phyloP scores from a whole-genome alignment of 2,329 filamentous ascomycete genomes.

The Colletotrichum australisinense region DNA sequence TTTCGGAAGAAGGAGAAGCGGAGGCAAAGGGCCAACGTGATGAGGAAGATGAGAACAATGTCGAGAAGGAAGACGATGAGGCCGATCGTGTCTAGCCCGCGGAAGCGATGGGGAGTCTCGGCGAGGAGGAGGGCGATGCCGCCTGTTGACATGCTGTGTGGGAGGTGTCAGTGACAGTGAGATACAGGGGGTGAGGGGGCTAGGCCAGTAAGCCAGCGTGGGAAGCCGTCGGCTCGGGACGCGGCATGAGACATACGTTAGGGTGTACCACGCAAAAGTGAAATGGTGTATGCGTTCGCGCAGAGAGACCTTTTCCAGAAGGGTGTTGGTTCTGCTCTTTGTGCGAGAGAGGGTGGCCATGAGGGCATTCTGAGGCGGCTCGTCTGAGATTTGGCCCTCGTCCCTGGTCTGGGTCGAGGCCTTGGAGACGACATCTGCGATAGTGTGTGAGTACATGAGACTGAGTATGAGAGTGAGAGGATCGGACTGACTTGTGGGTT shows the following conservation, averaged over 20 bases:
- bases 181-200: not conserved
- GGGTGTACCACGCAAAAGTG: slow-evolving; percentile 68
- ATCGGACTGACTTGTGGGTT: slow-evolving; percentile 19
- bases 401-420: not conserved
- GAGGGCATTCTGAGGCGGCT: slow-evolving; percentile 19
- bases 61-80: slow-evolving; percentile 68
- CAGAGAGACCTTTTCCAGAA: slow-evolving; percentile 35
- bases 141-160: slow-evolving; percentile 43
- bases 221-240: not conserved
- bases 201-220: not conserved
- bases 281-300: slow-evolving; percentile 50
- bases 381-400: slow-evolving; percentile 6
- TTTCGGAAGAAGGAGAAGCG: slow-evolving; percentile 61
- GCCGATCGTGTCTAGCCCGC: slow-evolving; percentile 64
- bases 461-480: not conserved
- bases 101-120: slow-evolving; percentile 64
- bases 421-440: slow-evolving; percentile 1
- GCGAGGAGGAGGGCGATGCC: slow-evolving; percentile 65
- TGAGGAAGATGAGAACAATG: slow-evolving; percentile 62
- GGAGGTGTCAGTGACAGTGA: not conserved
- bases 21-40: slow-evolving; percentile 57
- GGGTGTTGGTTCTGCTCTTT: slow-evolving; percentile 27
- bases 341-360: slow-evolving; percentile 28
- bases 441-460: not conserved
- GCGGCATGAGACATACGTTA: slow-evolving; percentile 39